Evolutionary conservation across 768 basidiomycete species (phyloP).

Genomic region (Boletus rubescentipes): DNA sequence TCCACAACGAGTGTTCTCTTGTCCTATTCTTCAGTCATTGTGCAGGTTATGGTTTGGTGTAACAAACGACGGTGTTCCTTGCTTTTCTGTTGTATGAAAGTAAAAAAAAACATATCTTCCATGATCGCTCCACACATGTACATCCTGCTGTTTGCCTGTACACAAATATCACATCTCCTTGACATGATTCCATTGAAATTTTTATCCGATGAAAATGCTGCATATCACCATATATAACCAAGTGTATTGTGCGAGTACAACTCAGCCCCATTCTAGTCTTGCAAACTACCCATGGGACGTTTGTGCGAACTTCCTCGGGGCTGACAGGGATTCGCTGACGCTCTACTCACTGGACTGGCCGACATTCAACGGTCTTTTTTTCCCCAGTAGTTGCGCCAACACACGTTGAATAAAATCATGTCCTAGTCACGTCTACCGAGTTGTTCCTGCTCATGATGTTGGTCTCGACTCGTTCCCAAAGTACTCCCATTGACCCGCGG

Average conservation of each 20-base stretch:
- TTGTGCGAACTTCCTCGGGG: constrained; percentile 31
- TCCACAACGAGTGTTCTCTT: background rate
- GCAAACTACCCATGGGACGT: background rate
- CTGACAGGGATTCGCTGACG: constrained; percentile 13
- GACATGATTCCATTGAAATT: background rate
- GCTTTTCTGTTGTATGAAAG: constrained; percentile 15
- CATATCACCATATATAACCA: too few species aligned
- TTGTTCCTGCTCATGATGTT: constrained; percentile 29
- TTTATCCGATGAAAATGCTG: background rate
- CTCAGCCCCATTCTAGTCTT: too few species aligned
- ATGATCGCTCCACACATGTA: constrained; percentile 5
- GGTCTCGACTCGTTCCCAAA: constrained; percentile 54
- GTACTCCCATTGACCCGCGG: constrained; percentile 87
- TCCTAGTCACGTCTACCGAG: background rate
- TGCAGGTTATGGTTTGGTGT: constrained; percentile 13
- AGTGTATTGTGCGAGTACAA: too few species aligned
- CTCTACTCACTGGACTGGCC: too few species aligned
- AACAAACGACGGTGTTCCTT: constrained; percentile 6
- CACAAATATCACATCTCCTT: constrained; percentile 5
- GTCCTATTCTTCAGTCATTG: constrained; percentile 3
- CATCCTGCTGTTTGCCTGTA: constrained; percentile 12
- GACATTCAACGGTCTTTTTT: background rate
- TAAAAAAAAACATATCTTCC: constrained; percentile 12
- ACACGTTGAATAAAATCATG: background rate
- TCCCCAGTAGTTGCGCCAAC: constrained; percentile 6